Base-by-base conservation (phyloP, 2,329 filamentous ascomycete genomes). In the Dactylonectria macrodidyma region DNA sequence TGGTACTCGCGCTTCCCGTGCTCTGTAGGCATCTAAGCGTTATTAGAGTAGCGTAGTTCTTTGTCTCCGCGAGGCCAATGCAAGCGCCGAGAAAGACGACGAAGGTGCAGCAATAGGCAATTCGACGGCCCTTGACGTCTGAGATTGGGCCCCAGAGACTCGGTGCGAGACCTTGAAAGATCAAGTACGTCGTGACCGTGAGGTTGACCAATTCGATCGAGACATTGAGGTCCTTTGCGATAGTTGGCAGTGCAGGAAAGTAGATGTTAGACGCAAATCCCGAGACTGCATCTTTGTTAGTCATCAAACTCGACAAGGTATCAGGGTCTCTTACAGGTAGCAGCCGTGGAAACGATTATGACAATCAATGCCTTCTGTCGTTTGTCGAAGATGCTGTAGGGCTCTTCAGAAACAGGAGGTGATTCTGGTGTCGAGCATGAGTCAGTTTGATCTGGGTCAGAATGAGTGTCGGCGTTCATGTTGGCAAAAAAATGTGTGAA, bases 101-200 rank as follows among this genome's bases (percentile, higher is more conserved):
- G 38, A 88, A 84, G 1, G 84, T 84, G 26, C 79, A 80, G 14
- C 82, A 78, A 63, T 84, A 86, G n/a, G 83, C 80, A 0, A 79
- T 77, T 14, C 86, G 80, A 3, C 86, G 81, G 0, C 86, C 86
- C 6, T 82, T 68, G 0, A 78, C 77, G 68, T 88, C 86, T 1
- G 85, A 84, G 9, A 88, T 76, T 14, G 84, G 83, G 0, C 85
- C 87, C 69, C 86, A 82, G 47, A 89, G 77, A 26, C 82, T 83
- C 0, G 88, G 88, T 0, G 87, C 84, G 0, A 90, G 69, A 3
- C 84, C 88, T 79, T 89, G 88, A 41, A 89, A 84, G 24, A 90
- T 83, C 65, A 86, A 78, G 55, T 86, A 86, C 0, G 83, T 81
- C 2, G 84, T 86, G 0, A 86, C 75, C 0, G 83, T 84, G 48